Evolutionary conservation across 192 early-diverging fungal genomes (phyloP), one percentile per base, ranked within the genome.

Genomic region (Backusella tarrabulga): DNA sequence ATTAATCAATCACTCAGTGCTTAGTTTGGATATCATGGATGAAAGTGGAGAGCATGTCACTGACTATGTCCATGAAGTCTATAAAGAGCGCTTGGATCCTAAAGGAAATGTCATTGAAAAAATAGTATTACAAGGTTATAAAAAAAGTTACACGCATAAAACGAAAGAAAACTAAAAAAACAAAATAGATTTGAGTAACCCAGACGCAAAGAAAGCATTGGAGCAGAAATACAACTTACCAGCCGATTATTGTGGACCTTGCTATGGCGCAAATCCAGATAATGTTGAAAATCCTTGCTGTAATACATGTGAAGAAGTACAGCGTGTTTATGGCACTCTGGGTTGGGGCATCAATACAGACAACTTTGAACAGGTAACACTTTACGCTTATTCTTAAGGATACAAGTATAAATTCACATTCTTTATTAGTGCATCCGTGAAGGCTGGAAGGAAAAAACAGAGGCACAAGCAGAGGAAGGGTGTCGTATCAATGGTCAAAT

Each of bases 1-100:
- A 17, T 19, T 6, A 14, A 52, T 52, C 17, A 7, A 54, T 5
- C 3, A 44, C 15, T 44, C 84, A 92, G 91, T 97, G 9, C 85
- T 99, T 68, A 93, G 92, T 74, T 87, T 98, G 73, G 97, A 98
- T 85, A 93, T 99, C 0, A 95, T 98, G 93, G 97, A 97, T 81
- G 91, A 94, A 21, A 89, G 95, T 46, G 95, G 97, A 38, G 94
- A 96, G 76, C 92, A 95, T 75, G 93, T 97, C 74, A 83, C 80
- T 38, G 93, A 93, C 79, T 85, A 94, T 67, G 84, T 82, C 19
- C 92, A 94, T 83, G 87, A 90, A 36, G 89, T 98, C n/a, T 91
- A 88, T 76, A 97, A 96, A 76, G 87, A 87, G 15, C 89, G 96
- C 15, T 79, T 97, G 42, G 85, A 92, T 78, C 71, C 77, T 23